Base-by-base conservation (phyloP, 345 rosid genomes). In the Cardamine occulta region DNA sequence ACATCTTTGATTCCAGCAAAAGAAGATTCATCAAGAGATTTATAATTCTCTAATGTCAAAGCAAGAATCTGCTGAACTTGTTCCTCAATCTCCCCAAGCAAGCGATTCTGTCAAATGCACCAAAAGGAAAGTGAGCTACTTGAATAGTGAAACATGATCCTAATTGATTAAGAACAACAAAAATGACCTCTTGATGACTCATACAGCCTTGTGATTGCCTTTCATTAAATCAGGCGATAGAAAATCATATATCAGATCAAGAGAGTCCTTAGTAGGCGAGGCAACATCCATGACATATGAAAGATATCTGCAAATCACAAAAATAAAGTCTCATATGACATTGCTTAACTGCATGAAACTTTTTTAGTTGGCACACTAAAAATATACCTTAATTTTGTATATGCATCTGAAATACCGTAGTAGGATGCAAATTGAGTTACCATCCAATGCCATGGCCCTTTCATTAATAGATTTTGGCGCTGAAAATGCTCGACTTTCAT, bases 401-500 rank as follows among this genome's bases (percentile, higher is more conserved):
- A 93, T 40, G 84, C 85, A 82, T 89, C 92, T 15, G 98, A 93
- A 74, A 93, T 85, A 9, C 97, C 93, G 78, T 89, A 93, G 67
- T 85, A 89, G 42, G 86, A 82, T 40, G 96, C 93, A 66, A 93
- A 93, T 78, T 81, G 87, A 37, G 77, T 80, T 63, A 93, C 74
- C 70, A 93, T 83, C 98, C 97, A 93, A 62, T 86, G 86, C 97
- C 97, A 93, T 24, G 89, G 90, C 55, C 88, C 93, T 77, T 75
- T 71, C 15, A 93, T 80, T 78, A 86, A 51, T 66, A 93, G 77
- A 54, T 88, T 93, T 76, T 89, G 85, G 68, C 88, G 87, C 67
- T 89, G 96, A 84, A 93, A 90, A 37, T 74, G 74, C 61, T 86
- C 89, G 64, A 79, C 80, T 80, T 87, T 91, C 97, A 93, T 91